Base-by-base conservation (phyloP, 2,329 filamentous ascomycete genomes). In the Hypoxylon sp. region DNA sequence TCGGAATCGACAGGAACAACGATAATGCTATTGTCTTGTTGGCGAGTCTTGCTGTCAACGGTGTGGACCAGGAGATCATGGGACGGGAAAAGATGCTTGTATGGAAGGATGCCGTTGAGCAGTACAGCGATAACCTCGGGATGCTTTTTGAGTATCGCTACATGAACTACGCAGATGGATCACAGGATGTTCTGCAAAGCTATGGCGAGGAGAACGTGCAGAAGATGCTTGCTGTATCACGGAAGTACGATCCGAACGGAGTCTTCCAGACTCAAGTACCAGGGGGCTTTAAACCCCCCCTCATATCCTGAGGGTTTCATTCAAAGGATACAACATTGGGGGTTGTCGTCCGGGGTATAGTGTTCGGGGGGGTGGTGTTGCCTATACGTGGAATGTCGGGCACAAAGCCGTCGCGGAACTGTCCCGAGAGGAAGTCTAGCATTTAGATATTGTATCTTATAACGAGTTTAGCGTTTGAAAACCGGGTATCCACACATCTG, bases 161-260 rank as follows among this genome's bases (percentile, higher is more conserved):
- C 37, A n/a, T 61, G 22, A 78, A 78, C 48, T 78, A 78, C 42
- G 75, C 76, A 0, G 71, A 76, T 37, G 46, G 50, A 31, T 64
- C 54, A 31, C 76, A 78, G 66, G 70, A 76, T 22, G 66, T 70
- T 6, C 51, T 78, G 2, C 25, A n/a, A n/a, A 74, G 72, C 11
- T 77, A 76, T 25, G 76, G 76, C 1, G 40, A 46, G 31, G 71
- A 75, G 27, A 77, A 78, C 27, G 54, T 77, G 5, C 50, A 37
- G 33, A 56, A 35, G 27, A 68, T 72, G 30, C 56, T 37, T 25
- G 48, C 77, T 73, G 56, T 78, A 72, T 66, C 81, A 71, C 46
- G 81, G 72, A 66, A 79, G 74, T 68, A 82, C 77, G 58, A 80
- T 42, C 70, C 70, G 3, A 10, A 64, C 3, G 27, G 37, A 3